Evolutionary conservation across 257 asterid species (phyloP).

Genomic region (Nyctanthes arbortristis): DNA sequence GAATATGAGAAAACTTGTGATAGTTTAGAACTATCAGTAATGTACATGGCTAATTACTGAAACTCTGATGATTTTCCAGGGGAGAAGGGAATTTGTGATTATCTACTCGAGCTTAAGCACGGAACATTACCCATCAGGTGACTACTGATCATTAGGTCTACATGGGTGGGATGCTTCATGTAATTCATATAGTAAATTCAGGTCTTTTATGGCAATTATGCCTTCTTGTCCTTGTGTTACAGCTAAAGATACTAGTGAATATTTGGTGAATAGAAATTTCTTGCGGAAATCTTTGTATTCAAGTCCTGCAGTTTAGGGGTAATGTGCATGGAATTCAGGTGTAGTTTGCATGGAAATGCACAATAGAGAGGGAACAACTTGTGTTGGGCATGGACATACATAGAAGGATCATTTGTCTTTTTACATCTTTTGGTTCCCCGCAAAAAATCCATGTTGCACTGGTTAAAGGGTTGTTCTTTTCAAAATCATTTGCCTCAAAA

Average conservation of each 20-base stretch:
- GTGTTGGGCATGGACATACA: constrained; percentile 38
- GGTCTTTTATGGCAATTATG: background rate
- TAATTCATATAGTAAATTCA: background rate
- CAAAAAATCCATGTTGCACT: constrained; percentile 44
- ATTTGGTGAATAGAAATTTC: background rate
- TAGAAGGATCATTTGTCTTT: constrained; percentile 41
- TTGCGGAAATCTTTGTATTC: constrained; percentile 11
- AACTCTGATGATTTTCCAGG: constrained; percentile 27
- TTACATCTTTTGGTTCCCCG: constrained; percentile 38
- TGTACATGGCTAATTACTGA: background rate
- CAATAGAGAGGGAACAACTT: background rate
- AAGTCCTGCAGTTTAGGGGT: background rate
- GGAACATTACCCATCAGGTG: background rate
- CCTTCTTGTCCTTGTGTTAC: background rate
- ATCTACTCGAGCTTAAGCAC: constrained; percentile 31
- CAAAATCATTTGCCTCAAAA: constrained; percentile 20
- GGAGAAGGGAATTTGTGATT: constrained; percentile 38
- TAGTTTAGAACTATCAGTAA: background rate
- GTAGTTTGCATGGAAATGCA: constrained; percentile 1
- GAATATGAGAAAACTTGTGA: background rate
- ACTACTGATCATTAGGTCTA: no score
- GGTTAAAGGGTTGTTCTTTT: constrained; percentile 47
- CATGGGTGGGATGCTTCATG: no score
- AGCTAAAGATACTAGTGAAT: background rate
- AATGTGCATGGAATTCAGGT: constrained; percentile 1